Conservation (phyloP, 176 grass and related monocot species). For the Olyra latifolia region DNA sequence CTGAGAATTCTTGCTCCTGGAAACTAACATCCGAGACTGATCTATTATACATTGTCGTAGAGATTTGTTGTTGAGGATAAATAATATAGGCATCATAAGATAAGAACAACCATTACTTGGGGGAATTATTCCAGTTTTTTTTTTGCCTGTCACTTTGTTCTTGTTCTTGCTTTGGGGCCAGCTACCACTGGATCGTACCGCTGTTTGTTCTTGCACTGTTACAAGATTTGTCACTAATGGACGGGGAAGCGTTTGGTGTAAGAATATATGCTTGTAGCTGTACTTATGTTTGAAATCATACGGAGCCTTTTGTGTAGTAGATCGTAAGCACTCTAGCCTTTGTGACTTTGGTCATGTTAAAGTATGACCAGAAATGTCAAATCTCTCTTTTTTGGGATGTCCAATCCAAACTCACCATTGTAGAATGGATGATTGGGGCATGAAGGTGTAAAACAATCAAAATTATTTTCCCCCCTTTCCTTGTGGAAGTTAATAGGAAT, state of each 20-base stretch:
- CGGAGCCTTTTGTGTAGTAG: neutral
- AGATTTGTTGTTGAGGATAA: constrained; percentile 19
- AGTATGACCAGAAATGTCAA: constrained; percentile 6
- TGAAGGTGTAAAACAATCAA: neutral
- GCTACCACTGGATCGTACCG: constrained; percentile 19
- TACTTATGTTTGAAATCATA: neutral
- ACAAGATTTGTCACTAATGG: neutral
- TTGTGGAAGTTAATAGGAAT: too few species aligned
- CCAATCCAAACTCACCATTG: neutral
- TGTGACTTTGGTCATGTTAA: neutral
- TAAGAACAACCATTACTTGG: constrained; percentile 5
- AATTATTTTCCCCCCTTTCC: neutral
- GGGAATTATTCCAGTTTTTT: constrained; percentile 36
- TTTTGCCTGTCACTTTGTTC: constrained; percentile 33
- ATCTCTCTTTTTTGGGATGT: neutral
- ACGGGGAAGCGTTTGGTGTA: constrained; percentile 15
- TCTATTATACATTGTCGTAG: constrained; percentile 32
- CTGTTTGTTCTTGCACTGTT: constrained; percentile 30
- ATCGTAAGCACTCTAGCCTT: neutral
- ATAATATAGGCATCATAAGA: constrained; percentile 9
- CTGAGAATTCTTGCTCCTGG: neutral
- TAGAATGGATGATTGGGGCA: neutral
- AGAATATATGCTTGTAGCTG: constrained; percentile 4
- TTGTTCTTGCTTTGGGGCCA: constrained; percentile 42
- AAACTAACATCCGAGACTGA: constrained; percentile 35